These are phyloP conservation scores for Chlorencoelia australis DNA, from an alignment of 2,329 filamentous ascomycete species.

Conservation along the genomic window DNA sequence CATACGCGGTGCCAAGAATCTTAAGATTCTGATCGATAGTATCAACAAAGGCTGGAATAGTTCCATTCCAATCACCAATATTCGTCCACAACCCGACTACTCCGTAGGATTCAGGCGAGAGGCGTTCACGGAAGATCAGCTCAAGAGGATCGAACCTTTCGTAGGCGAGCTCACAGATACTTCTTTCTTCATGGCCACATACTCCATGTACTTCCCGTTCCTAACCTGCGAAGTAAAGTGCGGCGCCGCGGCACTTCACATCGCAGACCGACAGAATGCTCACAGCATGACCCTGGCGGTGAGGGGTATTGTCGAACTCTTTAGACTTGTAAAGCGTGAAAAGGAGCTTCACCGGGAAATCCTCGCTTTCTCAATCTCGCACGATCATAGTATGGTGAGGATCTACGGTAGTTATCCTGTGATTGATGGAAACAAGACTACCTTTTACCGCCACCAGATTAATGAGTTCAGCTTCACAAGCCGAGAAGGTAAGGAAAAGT, in stretches of 20 bases:
- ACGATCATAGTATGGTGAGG: not conserved
- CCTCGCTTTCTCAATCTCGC: not conserved
- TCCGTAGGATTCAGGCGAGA: constrained; percentile 31
- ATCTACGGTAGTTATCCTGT: not conserved
- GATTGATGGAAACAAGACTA: not conserved
- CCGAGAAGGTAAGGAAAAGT: not conserved
- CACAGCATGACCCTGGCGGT: constrained; percentile 17
- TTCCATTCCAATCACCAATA: constrained; percentile 29
- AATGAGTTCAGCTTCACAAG: not conserved
- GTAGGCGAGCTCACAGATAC: no score
- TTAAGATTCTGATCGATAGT: constrained; percentile 31
- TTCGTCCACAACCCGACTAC: constrained; percentile 35
- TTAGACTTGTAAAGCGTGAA: not conserved
- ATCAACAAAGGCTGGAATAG: constrained; percentile 34
- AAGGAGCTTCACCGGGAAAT: not conserved
- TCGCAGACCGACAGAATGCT: constrained; percentile 28
- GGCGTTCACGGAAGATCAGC: no score
- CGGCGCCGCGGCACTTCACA: constrained; percentile 27
- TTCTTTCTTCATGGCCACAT: constrained; percentile 30
- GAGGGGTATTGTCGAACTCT: not conserved
- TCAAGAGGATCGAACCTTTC: no score
- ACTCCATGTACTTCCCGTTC: constrained; percentile 40
- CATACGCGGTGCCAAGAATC: constrained; percentile 13
- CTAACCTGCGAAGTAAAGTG: constrained; percentile 39
- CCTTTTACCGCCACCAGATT: not conserved